Percentiles rank a stretch among this genome's conserved stretches.
Conservation (phyloP, 176 grass and related monocot genomes). For the Rhynchospora pubera region DNA sequence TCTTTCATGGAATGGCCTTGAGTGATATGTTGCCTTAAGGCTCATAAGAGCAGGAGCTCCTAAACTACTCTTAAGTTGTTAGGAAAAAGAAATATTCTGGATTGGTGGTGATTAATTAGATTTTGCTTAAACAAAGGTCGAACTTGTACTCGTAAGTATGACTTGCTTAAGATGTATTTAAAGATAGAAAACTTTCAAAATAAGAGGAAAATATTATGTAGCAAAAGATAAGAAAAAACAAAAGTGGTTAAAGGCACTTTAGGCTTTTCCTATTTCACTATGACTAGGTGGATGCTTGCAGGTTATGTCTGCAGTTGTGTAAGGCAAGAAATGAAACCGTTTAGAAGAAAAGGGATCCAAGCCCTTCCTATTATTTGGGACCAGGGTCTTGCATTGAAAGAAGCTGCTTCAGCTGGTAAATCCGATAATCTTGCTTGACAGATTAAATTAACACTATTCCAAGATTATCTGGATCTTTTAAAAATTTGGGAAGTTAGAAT, state of each 20-base stretch:
- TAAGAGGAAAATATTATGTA: conserved; percentile 2
- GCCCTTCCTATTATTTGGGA: conserved; percentile 65
- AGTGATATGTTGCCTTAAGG: neutral
- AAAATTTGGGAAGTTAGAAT: neutral
- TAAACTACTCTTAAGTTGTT: neutral
- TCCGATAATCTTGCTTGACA: conserved; percentile 31
- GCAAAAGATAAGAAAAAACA: neutral
- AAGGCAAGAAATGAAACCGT: conserved; percentile 66
- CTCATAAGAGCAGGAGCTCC: neutral
- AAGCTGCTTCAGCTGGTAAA: conserved; percentile 76
- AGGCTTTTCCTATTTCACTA: conserved; percentile 34
- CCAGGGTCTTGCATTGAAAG: conserved; percentile 66
- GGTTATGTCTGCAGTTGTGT: conserved; percentile 72
- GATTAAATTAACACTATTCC: conserved; percentile 12
- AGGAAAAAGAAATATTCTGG: neutral
- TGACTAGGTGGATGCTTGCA: conserved; percentile 91
- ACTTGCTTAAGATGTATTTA: neutral
- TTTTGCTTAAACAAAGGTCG: neutral
- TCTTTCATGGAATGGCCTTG: neutral
- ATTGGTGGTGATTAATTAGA: neutral
- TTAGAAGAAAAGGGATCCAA: conserved; percentile 62
- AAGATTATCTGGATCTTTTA: conserved; percentile 9
- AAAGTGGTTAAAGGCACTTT: conserved; percentile 24
- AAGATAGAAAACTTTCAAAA: neutral
- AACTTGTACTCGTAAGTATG: neutral